phyloP scores from a whole-genome alignment of 2,329 filamentous ascomycete genomes.

The Botryotinia globosa region DNA sequence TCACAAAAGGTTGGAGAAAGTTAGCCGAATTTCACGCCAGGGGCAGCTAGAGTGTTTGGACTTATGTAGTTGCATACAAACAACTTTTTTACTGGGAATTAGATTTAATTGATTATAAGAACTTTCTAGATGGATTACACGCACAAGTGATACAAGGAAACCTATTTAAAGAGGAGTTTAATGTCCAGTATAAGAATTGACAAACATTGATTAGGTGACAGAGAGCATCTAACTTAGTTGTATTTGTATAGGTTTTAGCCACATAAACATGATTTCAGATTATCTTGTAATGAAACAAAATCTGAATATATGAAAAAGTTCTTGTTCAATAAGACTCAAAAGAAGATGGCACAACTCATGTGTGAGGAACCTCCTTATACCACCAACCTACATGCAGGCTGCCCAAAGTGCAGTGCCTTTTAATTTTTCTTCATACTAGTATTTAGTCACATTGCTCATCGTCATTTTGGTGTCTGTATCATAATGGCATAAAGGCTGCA shows the following conservation, averaged over 20 bases:
- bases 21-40: background rate
- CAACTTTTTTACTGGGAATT: background rate
- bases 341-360: background rate
- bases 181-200: background rate
- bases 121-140: no score
- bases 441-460: background rate
- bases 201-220: background rate
- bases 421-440: background rate
- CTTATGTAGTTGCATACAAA: background rate
- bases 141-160: background rate
- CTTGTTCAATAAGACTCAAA: background rate
- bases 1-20: background rate
- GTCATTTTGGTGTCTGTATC: background rate
- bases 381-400: no score
- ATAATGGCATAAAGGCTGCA: background rate
- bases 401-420: background rate
- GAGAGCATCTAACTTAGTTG: background rate
- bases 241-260: background rate
- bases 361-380: background rate
- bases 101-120: background rate
- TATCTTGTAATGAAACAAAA: background rate
- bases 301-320: background rate
- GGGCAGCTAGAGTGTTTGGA: background rate
- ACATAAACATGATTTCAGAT: background rate
- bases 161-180: background rate